Evolutionary conservation across 352 stramenopile genomes (phyloP).

Genomic region (Elongisporangium undulatum): DNA sequence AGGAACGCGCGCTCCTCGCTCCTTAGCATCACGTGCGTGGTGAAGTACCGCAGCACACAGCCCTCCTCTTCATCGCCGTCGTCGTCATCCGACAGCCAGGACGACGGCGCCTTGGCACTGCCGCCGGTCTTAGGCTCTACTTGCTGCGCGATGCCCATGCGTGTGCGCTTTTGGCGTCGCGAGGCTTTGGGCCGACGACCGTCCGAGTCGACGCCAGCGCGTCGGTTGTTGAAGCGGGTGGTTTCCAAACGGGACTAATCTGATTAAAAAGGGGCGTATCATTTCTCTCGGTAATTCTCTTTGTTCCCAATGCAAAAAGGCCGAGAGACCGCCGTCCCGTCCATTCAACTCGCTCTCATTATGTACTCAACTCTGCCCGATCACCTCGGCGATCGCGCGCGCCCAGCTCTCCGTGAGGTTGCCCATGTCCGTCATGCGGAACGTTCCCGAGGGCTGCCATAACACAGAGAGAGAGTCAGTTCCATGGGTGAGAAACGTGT

Average conservation of each 20-base stretch:
- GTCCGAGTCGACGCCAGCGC: neutral
- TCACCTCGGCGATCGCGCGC: conserved; percentile 35
- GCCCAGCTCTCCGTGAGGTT: conserved; percentile 66
- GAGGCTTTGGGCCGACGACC: neutral
- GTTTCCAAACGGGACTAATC: neutral
- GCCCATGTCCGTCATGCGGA: conserved; percentile 51
- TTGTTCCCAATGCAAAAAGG: neutral
- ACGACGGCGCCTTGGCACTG: too few species aligned
- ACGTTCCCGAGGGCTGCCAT: conserved; percentile 42
- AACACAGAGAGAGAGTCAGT: conserved; percentile 1
- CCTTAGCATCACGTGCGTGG: neutral
- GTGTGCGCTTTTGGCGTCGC: neutral
- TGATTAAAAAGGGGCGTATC: neutral
- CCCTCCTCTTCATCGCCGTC: neutral
- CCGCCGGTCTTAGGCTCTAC: neutral
- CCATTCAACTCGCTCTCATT: neutral
- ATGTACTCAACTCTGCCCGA: conserved; percentile 4
- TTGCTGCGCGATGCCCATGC: neutral
- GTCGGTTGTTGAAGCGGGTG: neutral
- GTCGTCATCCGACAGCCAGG: neutral
- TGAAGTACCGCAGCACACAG: neutral
- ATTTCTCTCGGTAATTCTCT: neutral
- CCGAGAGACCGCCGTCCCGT: neutral
- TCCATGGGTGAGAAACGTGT: too few species aligned
- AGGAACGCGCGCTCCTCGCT: conserved; percentile 8